Percentiles rank a stretch among this genome's conserved stretches.
Conservation (phyloP, 208 protist species). For the Acanthamoeba royreba region DNA sequence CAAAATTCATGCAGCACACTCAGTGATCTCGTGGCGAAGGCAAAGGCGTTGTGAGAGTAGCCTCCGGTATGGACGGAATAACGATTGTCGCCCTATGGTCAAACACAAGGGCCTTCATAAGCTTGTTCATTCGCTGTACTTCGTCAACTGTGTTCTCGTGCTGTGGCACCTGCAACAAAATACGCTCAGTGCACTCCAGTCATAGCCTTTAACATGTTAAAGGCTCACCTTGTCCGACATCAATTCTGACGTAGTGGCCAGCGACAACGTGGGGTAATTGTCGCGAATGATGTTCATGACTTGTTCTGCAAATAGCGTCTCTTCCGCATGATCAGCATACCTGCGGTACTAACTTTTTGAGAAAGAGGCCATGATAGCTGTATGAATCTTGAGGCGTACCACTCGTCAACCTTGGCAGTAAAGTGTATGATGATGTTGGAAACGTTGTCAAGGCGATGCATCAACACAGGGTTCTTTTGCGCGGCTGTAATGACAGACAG, state of each 20-base stretch:
- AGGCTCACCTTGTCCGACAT: not conserved
- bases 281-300: not conserved
- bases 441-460: not conserved
- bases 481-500: not conserved
- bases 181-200: too few relatives aligned
- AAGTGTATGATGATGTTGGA: slow-evolving; percentile 1
- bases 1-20: too few relatives aligned
- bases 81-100: too few relatives aligned
- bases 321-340: not conserved
- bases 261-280: not conserved
- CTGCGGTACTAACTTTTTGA: too few relatives aligned
- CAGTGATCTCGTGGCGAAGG: too few relatives aligned
- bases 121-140: not conserved
- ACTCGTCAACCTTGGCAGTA: not conserved
- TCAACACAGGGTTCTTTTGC: not conserved
- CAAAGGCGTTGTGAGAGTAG: too few relatives aligned
- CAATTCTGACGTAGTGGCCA: not conserved
- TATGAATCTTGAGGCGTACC: too few relatives aligned
- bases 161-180: too few relatives aligned
- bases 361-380: too few relatives aligned
- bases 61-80: too few relatives aligned
- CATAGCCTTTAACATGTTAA: too few relatives aligned
- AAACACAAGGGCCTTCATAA: not conserved
- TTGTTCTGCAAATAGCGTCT: not conserved
- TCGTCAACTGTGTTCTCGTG: not conserved